A percentile compares a stretch with the other conserved stretches of the same genome.
These are phyloP conservation scores for Talaromyces sp. DNA, from an alignment of 2,329 filamentous ascomycete species.

Conservation along the genomic window DNA sequence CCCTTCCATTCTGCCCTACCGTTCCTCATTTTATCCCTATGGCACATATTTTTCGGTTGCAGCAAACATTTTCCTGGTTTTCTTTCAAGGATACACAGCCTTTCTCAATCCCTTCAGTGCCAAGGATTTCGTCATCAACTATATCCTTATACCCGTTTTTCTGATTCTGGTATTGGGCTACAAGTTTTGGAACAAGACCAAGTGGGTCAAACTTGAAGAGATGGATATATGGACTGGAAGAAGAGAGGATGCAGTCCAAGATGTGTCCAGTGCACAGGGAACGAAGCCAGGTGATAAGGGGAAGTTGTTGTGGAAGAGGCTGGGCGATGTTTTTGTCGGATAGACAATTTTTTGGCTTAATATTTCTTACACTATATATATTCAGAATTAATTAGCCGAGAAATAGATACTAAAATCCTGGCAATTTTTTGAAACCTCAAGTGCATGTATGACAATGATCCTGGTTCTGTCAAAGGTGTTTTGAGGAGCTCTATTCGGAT, in stretches of 20 bases:
- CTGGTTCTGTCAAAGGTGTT: conserved; percentile 68
- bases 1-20: conserved; percentile 42
- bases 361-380: background rate
- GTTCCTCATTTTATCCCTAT: conserved; percentile 46
- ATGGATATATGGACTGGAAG: conserved; percentile 5
- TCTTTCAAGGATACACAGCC: conserved; percentile 51
- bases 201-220: conserved; percentile 10
- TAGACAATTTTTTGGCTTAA: background rate
- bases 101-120: conserved; percentile 47
- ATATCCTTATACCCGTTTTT: conserved; percentile 51
- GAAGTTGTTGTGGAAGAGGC: background rate
- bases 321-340: background rate
- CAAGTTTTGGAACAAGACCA: conserved; percentile 39
- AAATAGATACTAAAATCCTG: background rate
- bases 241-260: conserved; percentile 3
- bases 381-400: background rate
- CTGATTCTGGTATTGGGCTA: conserved; percentile 41
- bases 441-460: conserved; percentile 53
- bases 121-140: conserved; percentile 50
- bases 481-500: conserved; percentile 73
- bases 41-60: conserved; percentile 44
- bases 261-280: background rate
- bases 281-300: background rate
- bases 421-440: background rate
- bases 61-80: conserved; percentile 46